Base-by-base conservation (phyloP, 345 rosid genomes). In the Salix brachista region DNA sequence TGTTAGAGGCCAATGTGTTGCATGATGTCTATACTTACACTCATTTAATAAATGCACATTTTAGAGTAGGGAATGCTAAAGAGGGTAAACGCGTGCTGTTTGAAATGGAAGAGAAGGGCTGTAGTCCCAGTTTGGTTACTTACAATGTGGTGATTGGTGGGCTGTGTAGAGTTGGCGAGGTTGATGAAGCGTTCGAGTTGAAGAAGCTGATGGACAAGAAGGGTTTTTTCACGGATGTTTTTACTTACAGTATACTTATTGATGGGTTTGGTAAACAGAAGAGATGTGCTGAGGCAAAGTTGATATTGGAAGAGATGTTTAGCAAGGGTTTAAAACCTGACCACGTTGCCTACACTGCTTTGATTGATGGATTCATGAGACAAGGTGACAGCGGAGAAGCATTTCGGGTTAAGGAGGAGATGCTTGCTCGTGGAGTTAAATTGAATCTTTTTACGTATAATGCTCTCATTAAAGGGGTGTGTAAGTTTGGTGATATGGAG, bases 301-400 rank as follows among this genome's bases (percentile, higher is more conserved):
- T 77, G 65, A 32, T 94, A 80, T 50, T 92, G 81, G 79, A 79
- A 48, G 91, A 91, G 85, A 92, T 92, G 93, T 60, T 58, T 70
- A 36, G 65, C 62, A 39, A 48, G 77, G 92, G 92, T 77, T 78
- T 89, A 76, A 75, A 73, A 56, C 94, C 90, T 77, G 83, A 86
- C 41, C 76, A 74, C 23, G 36, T 87, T 76, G 73, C 87, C 67
- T 88, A 73, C 77, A 87, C 80, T 56, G 39, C 88, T 60, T 71
- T 92, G 88, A 87, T 94, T 62, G 86, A 85, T 69, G 95, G 95
- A 71, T 81, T 91, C 67, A 71, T 87, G 81, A 92, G 89, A 81
- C 87, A 82, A 8, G 88, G 94, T 73, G 85, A 83, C 69, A 54
- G 81, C 4, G 67, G 41, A 8, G 91, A 87, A 78, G 97, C 91